Conservation (phyloP, 306 rosid genomes). For the Vigna angularis region DNA sequence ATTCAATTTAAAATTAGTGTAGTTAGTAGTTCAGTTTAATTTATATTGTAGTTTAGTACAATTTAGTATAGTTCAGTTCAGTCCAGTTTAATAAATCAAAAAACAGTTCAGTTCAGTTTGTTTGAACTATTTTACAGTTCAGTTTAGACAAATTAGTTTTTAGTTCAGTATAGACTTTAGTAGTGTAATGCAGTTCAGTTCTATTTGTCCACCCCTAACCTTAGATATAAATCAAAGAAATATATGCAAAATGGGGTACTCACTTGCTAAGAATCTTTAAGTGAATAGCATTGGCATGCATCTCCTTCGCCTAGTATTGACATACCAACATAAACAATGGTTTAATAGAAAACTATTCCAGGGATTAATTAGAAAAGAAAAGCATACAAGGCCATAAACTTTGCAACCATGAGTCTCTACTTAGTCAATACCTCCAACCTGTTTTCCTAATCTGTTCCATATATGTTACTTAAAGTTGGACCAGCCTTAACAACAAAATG, state of each 20-base stretch:
- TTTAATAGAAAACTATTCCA: constrained; percentile 19
- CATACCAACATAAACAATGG: constrained; percentile 41
- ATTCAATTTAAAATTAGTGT: too few species aligned
- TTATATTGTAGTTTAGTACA: too few species aligned
- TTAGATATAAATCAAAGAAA: too few species aligned
- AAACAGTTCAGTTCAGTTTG: too few species aligned
- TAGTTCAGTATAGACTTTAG: too few species aligned
- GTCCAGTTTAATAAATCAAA: too few species aligned
- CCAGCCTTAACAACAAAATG: constrained; percentile 93
- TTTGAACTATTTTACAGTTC: too few species aligned
- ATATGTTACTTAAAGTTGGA: constrained; percentile 65
- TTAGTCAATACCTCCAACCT: constrained; percentile 78
- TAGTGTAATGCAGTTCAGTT: too few species aligned
- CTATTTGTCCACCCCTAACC: too few species aligned
- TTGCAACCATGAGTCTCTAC: constrained; percentile 22
- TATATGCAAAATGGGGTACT: constrained; percentile 36
- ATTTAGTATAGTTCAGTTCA: too few species aligned
- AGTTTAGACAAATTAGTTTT: too few species aligned
- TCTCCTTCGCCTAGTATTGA: constrained; percentile 76
- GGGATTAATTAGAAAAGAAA: constrained; percentile 6
- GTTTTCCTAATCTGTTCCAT: constrained; percentile 93
- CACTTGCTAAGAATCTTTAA: constrained; percentile 41
- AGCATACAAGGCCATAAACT: neutral
- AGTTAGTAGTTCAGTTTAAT: too few species aligned
- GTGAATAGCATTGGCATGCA: constrained; percentile 69